Base-by-base conservation (phyloP, 768 basidiomycete genomes). In the Daedaleopsis sinensis region DNA sequence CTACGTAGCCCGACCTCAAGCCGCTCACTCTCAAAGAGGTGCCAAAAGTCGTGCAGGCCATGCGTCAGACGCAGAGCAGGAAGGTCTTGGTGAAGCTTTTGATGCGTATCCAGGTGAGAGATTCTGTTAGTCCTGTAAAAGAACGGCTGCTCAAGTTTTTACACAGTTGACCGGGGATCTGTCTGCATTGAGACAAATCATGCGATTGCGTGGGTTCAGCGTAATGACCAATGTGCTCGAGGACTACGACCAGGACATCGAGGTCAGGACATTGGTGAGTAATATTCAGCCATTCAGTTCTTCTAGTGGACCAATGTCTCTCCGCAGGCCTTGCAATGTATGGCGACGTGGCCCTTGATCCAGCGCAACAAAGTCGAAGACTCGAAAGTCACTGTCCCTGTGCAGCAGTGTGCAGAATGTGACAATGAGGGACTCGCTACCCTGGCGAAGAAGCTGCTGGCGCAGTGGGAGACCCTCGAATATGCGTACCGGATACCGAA, bases 321-420 rank as follows among this genome's bases (percentile, higher is more conserved):
- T 42, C 7, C 51, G 23, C 66, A 91, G 89, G 78, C 85, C 6
- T 74, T 93, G 58, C 80, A 86, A 66, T 87, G 85, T 68, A 86
- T 93, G 82, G 69, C 75, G 54, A 80, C 77, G 9, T 98, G 95
- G 95, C 92, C 93, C 0, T 76, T 97, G 38, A 78, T 91, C 52
- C 86, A 88, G 46, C 84, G 91, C 57, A 98, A 97, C 78, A 98
- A 98, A 75, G 87, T 98, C 32, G 91, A 95, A 59, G 94, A 95
- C 64, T 85, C 87, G 18, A 85, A 84, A 65, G 67, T 77, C 54
- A 84, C 85, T 58, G 74, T 83, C 18, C 84, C 87, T 6, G 85
- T 97, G 15, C 78, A 82, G 68, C 66, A 62, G 2, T 84, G 87
- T 50, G 67, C 80, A 1, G 76, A 81, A 36, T 80, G 83, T 0